Evolutionary conservation across 2,329 filamentous ascomycete genomes (phyloP), one percentile per base, ranked within the genome.

Genomic region (Aspergillus brasiliensis): DNA sequence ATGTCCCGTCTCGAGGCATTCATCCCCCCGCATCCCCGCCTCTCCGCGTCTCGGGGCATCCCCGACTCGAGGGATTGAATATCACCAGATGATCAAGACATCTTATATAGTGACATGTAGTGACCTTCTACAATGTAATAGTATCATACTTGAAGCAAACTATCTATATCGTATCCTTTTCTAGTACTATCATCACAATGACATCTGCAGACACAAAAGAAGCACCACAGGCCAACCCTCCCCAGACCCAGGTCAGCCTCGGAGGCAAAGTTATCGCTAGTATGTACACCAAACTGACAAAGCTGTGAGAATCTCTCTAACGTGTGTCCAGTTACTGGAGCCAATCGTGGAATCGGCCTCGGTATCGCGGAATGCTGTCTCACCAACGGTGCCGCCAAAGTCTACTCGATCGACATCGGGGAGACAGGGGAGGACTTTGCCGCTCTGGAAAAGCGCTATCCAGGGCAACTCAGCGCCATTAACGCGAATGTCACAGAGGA

Each of bases 401-500:
- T 83, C 57, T 82, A 81, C 70, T 80, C 77, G 8, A 77, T 84
- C 34, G 79, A 81, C 65, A 78, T 83, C 40, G 74, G 75, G 11
- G 64, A 69, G 15, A 51, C 61, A 0, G 63, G 64, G 1, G 64
- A 67, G 0, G 65, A 69, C 7, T 70, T 69, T 15, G 27, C 28
- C 0, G 51, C 57, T 8, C 17, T 71, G 0, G 57, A 60, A 1
- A 62, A 77, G 61, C 75, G 67, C 23, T 80, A 75, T 57, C 79
- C 80, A 0, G 73, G 71, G 10, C 73, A 75, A 23, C 63, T 83
- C 0, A 71, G 76, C 47, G 73, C 78, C 0, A 58, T 83, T 6
- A 72, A 74, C 56, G 81, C 79, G 6, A 77, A 84, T 62, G 79
- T 83, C 1, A 83, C 81, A 0, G 73, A 80, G 25, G 80, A 83